Base-by-base conservation (phyloP, 371 early-diverging fungal genomes). In the Umbelopsis sp. region DNA sequence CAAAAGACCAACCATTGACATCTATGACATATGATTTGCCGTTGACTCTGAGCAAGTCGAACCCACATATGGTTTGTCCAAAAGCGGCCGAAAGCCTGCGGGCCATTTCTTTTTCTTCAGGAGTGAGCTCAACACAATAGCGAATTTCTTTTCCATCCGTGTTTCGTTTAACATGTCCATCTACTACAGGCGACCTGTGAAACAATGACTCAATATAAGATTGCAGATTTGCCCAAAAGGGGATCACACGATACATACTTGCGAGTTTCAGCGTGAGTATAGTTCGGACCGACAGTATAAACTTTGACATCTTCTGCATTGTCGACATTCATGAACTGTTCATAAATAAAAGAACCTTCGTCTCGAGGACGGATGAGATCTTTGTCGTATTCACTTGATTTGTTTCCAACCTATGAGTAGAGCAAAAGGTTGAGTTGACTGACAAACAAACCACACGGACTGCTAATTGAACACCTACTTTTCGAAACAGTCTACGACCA, bases 1-100 rank as follows among this genome's bases (percentile, higher is more conserved):
- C 99, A 84, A 99, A 99, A 35, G 96, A 96, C 99, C 99, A 99
- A 7, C 99, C 99, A 73, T 99, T 99, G 65, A 99, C 98, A 79
- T 99, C 99, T 73, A 99, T 97, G 12, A 99, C 97, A 76, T 92
- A 94, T 4, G 97, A 95, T 71, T 87, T 85, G 9, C 96, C 96
- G 53, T 81, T 76, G 6, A 90, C 90, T 9, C 99, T 90, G 63
- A 99, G 78, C 22, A 98, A 77, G 79, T 99, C 99, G 68, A 99
- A 93, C 0, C 99, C 99, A 73, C 99, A 99, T 2, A 99, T 94
- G 8, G 89, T 85, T 74, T 96, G 96, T 4, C 95, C 94, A 80
- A 99, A 98, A 7, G 93, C 92, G 12, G 81, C 75, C 66, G 91
- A 90, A 29, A 98, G 92, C 44, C 85, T 84, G 6, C 86, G 74